Evolutionary conservation across 2,329 filamentous ascomycete species (phyloP), one percentile per base, ranked within the genome.

Genomic region (Trichophyton benhamiae): DNA sequence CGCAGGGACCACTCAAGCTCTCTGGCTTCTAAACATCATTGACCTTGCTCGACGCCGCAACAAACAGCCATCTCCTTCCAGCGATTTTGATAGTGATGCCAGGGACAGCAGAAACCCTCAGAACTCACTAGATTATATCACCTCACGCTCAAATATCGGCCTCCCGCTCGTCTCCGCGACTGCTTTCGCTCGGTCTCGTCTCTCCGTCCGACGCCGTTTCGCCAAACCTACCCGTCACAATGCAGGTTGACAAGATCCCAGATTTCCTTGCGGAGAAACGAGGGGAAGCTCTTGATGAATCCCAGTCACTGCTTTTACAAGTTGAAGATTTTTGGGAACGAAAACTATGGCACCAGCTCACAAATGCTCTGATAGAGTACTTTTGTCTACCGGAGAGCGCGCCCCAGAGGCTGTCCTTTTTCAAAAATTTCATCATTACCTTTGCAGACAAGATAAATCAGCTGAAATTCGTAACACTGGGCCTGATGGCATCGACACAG

Each of bases 361-460:
- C 94, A 41, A 88, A 96, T 72, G 81, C 87, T 60, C 83, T 99
- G 61, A 80, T 96, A 68, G 83, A 88, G 67, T 96, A 92, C 82
- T 99, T 96, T 79, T 86, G 86, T 70, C 79, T 89, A 68, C 82
- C 88, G 52, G 84, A 86, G 72, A 97, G 91, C 76, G 87, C 85
- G 61, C 81, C 84, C 62, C 90, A 95, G 78, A 87, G 92, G 71
- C 83, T 99, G 78, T 80, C 86, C 63, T 87, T 99, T 76, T 99
- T 94, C 82, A 90, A 94, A 78, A 86, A 85, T 69, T 99, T 99
- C 79, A 88, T 99, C 75, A 84, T 92, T 74, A 94, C 88, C 76
- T 99, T 99, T 72, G 90, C 91, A 67, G 91, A 96, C 74, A 96
- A 95, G 82, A 96, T 99, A 81, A 99, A 97, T 78, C 92, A 97